Evolutionary conservation across 148 eudicot species (phyloP).

Genomic region (Heliamphora exappendiculata): DNA sequence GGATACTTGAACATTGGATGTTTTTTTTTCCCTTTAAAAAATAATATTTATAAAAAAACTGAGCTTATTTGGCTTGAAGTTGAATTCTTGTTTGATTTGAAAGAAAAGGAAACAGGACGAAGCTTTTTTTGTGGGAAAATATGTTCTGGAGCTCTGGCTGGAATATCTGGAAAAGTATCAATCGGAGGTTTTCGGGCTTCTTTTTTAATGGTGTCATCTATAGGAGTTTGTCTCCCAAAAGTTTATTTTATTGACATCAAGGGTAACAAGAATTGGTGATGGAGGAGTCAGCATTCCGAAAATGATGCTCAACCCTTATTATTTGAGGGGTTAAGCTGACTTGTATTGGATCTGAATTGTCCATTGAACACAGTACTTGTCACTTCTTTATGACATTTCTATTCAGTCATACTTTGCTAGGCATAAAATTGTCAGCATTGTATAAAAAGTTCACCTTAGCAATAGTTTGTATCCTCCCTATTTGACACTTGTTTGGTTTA

Average conservation of each 20-base stretch:
- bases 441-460: background rate
- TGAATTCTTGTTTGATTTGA: background rate
- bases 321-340: background rate
- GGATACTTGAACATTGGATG: background rate
- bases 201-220: background rate
- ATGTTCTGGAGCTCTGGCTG: background rate
- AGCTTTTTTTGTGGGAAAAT: background rate
- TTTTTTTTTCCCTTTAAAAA: background rate
- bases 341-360: background rate
- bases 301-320: background rate
- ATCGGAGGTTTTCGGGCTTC: background rate
- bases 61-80: background rate
- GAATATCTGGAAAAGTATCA: background rate
- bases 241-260: constrained; percentile 1
- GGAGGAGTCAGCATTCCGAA: background rate
- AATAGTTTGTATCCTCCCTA: background rate
- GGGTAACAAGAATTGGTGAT: background rate
- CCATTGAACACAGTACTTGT: background rate
- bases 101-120: background rate
- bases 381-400: background rate
- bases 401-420: background rate
- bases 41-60: background rate
- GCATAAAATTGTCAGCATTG: background rate
- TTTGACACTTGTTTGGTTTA: constrained; percentile 16
- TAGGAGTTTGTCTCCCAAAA: background rate